phyloP scores from a whole-genome alignment of 2,329 filamentous ascomycete species.

The Sporothrix pseudoabietina region DNA sequence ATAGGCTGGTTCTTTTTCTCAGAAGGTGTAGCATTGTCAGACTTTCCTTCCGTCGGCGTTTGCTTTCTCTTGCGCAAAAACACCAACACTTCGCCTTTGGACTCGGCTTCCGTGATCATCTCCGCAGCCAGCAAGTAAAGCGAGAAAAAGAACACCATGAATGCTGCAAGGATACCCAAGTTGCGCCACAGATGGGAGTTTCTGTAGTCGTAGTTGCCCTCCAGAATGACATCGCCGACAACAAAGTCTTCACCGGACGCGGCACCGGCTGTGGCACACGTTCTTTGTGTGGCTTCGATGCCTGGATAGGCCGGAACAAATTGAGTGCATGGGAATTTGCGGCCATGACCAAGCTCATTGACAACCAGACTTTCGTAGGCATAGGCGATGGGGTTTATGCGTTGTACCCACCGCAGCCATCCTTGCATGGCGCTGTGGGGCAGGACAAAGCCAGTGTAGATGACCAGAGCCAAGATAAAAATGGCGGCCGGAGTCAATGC shows the following conservation, averaged over 20 bases:
- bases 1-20: constrained; percentile 38
- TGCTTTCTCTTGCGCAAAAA: constrained; percentile 68
- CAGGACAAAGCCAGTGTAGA: constrained; percentile 70
- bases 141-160: constrained; percentile 61
- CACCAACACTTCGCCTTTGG: constrained; percentile 74
- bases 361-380: constrained; percentile 78
- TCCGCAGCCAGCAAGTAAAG: constrained; percentile 66
- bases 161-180: constrained; percentile 67
- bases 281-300: constrained; percentile 44
- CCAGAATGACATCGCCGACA: constrained; percentile 52
- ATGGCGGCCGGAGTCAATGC: constrained; percentile 62
- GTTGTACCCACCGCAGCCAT: constrained; percentile 83
- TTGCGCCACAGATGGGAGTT: constrained; percentile 68
- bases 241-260: constrained; percentile 46
- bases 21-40: constrained; percentile 23
- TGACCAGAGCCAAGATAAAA: constrained; percentile 66
- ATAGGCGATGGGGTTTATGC: constrained; percentile 76
- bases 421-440: constrained; percentile 67
- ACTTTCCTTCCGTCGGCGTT: constrained; percentile 48
- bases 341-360: constrained; percentile 71
- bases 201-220: constrained; percentile 58
- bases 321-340: constrained; percentile 56
- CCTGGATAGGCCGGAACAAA: constrained; percentile 52
- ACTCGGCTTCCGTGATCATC: constrained; percentile 64
- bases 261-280: constrained; percentile 62